Base-by-base conservation (phyloP, 305 asterid species). In the Nicotiana rustica region DNA sequence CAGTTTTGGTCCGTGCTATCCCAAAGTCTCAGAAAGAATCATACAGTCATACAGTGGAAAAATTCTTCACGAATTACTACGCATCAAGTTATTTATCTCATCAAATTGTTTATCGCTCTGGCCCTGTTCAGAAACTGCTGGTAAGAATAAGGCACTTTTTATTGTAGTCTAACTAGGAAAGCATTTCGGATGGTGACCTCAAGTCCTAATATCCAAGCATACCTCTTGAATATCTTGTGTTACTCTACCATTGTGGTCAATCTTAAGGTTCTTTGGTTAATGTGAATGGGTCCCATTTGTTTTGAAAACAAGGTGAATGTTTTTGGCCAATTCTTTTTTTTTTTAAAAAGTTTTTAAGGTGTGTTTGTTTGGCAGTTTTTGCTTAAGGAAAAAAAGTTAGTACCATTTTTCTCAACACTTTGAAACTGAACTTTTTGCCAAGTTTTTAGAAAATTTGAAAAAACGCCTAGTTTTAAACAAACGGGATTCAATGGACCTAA, bases 1-100 rank as follows among this genome's bases (percentile, higher is more conserved):
- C 99, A 73, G 92, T 95, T 83, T 86, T 95, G 87, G 99, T 97
- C 80, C 99, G 99, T 81, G 97, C 92, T 73, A 92, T 97, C 81
- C 99, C 99, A 17, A 90, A 95, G 97, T 86, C 91, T 60, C 81
- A 62, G 62, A 91, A 89, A 81, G 93, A 90, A 85, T 87, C 99
- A 67, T 93, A 91, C 78, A 90, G 93, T 84, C 93, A 85, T 0
- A 78, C 89, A 2, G 86, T 95, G 86, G 75, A 85, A 70, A 95
- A 89, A 76, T 95, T 91, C 94, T 95, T 97, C 78, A 88, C 88
- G 17, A 90, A 92, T 78, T 95, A 87, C 88, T 95, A 97, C 56
- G 83, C 97, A 35, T 89, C 99, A 68, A 95, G 99, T 91, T 97
- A 93, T 83, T 92, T 97, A 83, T 90, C 99, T 7, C 96, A 97